Evolutionary conservation across 441 rosid species (phyloP).

Genomic region (Populus hybrid): DNA sequence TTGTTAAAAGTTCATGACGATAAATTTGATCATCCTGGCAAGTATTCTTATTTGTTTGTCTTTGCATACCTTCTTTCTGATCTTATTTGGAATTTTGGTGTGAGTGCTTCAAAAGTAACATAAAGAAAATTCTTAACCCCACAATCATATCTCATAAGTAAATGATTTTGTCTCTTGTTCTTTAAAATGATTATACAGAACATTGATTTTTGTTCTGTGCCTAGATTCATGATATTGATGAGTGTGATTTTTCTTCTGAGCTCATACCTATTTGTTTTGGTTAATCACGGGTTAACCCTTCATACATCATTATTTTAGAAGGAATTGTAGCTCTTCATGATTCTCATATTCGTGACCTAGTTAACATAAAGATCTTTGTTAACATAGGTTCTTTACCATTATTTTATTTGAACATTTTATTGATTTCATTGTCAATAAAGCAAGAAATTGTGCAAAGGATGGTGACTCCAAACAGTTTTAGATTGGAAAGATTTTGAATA

Average conservation of each 20-base stretch:
- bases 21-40: conserved; percentile 98
- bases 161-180: background rate
- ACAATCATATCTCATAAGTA: no score
- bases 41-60: conserved; percentile 6
- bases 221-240: background rate
- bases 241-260: background rate
- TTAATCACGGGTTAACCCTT: conserved; percentile 69
- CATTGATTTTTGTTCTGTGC: background rate
- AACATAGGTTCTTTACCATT: conserved; percentile 59
- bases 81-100: background rate
- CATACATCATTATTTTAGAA: conserved; percentile 85
- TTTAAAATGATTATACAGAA: background rate
- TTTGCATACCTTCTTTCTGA: background rate
- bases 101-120: background rate
- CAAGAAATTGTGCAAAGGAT: background rate
- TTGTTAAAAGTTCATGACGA: conserved; percentile 66
- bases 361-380: conserved; percentile 98
- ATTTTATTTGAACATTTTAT: background rate
- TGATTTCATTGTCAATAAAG: background rate
- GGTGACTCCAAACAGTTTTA: background rate
- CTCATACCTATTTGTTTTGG: conserved; percentile 9
- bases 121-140: background rate
- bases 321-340: conserved; percentile 92
- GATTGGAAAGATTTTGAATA: background rate
- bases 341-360: conserved; percentile 71